Conservation (phyloP, 2,329 filamentous ascomycete species). For the Diaporthe amygdali region DNA sequence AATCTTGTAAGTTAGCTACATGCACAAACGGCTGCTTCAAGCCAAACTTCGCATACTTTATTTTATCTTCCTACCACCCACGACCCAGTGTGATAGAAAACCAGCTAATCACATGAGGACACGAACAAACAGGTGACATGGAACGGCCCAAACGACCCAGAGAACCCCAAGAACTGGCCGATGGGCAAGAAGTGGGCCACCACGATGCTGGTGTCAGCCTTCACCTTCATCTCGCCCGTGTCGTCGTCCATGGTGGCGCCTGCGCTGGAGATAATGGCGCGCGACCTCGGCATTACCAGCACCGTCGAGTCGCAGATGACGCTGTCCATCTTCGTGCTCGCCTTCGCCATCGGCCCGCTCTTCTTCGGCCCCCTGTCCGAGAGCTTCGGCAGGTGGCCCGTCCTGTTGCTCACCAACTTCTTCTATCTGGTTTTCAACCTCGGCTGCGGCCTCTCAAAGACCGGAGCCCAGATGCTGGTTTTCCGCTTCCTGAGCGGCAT, state of each 20-base stretch:
- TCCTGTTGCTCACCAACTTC: conserved; percentile 50
- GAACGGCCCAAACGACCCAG: conserved; percentile 40
- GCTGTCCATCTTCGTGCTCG: conserved; percentile 59
- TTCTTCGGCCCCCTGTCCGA: conserved; percentile 58
- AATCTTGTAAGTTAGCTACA: too few species aligned
- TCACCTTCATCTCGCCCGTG: conserved; percentile 57
- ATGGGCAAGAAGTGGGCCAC: conserved; percentile 50
- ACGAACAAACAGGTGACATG: neutral
- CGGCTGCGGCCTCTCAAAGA: neutral
- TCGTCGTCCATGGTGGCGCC: conserved; percentile 51
- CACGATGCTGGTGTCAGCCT: conserved; percentile 50
- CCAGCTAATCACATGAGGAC: too few species aligned
- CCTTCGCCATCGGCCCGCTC: conserved; percentile 57
- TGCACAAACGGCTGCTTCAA: too few species aligned
- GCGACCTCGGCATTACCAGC: conserved; percentile 46
- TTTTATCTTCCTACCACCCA: too few species aligned
- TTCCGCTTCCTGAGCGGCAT: neutral
- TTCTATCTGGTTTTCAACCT: neutral
- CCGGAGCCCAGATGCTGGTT: neutral
- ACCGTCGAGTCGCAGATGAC: conserved; percentile 45
- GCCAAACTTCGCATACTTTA: too few species aligned
- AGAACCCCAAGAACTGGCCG: conserved; percentile 44
- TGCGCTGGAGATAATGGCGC: conserved; percentile 37
- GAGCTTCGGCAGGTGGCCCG: conserved; percentile 53
- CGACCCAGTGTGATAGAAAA: too few species aligned